Evolutionary conservation across 495 filamentous ascomycete species (phyloP), one percentile per base, ranked within the genome.

Genomic region (Penicillium bovifimosum): DNA sequence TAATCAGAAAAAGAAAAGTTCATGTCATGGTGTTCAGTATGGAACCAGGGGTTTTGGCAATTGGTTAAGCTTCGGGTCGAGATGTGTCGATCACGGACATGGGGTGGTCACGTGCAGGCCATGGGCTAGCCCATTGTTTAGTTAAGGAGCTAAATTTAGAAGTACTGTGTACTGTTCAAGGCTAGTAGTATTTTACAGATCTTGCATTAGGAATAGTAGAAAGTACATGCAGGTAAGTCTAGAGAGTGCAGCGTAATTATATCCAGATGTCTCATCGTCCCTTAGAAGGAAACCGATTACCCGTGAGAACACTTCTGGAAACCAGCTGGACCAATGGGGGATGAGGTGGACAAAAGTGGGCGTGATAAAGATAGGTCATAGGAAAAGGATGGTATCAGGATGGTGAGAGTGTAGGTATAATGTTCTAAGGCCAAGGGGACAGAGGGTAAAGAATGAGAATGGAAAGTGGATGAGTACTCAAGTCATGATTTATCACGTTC

Each of bases 181-280:
- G n/a, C n/a, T n/a, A n/a, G n/a, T n/a, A n/a, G n/a, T n/a, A 24
- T 24, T 31, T 45, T 6, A n/a, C 18, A 27, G 17, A 39, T 24
- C 16, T 57, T 40, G 20, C 9, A 57, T 60, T 60, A 53, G 40
- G 33, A 36, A 52, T 55, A 63, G 24, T n/a, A 58, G 58, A 50
- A 39, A 62, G 55, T 62, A 63, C 59, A 60, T 50, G 47, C 35
- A 48, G 9, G 40, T 2, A n/a, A 6, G 16, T 29, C 3, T 8
- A 40, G 26, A 46, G 31, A 17, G 32, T 38, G 33, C 48, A 50
- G 17, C 13, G 11, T 17, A 9, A 11, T 0, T 17, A 31, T 34
- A 7, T 31, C 28, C 20, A 36, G 27, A 41, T 50, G 47, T 6
- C 18, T 27, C 11, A 28, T 16, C n/a, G 13, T 41, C 11, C 24